These are phyloP conservation scores for Yamadazyma dushanensis DNA, from an alignment of 1,139 yeast genomes.

Conservation along the genomic window DNA sequence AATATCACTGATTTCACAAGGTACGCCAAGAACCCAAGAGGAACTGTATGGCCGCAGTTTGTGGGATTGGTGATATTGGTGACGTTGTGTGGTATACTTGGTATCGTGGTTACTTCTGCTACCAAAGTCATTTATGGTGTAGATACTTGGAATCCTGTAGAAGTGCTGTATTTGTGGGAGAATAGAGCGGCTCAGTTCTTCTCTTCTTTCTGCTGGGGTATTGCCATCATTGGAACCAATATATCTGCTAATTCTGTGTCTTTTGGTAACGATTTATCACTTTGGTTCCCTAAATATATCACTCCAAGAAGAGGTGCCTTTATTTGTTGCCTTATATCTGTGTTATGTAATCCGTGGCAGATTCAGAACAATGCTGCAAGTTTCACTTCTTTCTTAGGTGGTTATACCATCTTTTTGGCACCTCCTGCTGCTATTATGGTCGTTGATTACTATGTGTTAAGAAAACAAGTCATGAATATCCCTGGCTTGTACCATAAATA, in stretches of 20 bases:
- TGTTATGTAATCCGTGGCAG: conserved; percentile 22
- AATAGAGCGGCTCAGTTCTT: conserved; percentile 36
- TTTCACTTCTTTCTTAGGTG: conserved; percentile 13
- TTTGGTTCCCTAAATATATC: conserved; percentile 29
- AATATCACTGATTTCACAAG: conserved; percentile 33
- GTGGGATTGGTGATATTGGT: conserved; percentile 27
- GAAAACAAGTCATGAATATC: conserved; percentile 9
- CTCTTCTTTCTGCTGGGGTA: conserved; percentile 37
- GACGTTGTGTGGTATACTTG: conserved; percentile 14
- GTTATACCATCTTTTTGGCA: conserved; percentile 14
- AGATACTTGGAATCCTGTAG: conserved; percentile 36
- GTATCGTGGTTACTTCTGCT: conserved; percentile 15
- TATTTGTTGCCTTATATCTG: conserved; percentile 35
- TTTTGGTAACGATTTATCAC: conserved; percentile 31
- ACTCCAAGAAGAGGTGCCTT: conserved; percentile 52
- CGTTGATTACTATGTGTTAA: conserved; percentile 12
- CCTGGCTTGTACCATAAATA: conserved; percentile 11
- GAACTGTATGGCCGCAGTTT: conserved; percentile 26
- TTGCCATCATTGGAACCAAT: conserved; percentile 24
- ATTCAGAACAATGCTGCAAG: conserved; percentile 15
- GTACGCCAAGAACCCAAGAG: conserved; percentile 24
- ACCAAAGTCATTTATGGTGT: conserved; percentile 15
- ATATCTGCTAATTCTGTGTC: conserved; percentile 25
- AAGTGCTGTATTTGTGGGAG: conserved; percentile 21
- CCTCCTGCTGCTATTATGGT: conserved; percentile 14